A percentile compares a stretch with the other conserved stretches of the same genome.
These are phyloP conservation scores for Aspergillus conjunctus DNA, from an alignment of 495 filamentous ascomycete species.

Conservation along the genomic window DNA sequence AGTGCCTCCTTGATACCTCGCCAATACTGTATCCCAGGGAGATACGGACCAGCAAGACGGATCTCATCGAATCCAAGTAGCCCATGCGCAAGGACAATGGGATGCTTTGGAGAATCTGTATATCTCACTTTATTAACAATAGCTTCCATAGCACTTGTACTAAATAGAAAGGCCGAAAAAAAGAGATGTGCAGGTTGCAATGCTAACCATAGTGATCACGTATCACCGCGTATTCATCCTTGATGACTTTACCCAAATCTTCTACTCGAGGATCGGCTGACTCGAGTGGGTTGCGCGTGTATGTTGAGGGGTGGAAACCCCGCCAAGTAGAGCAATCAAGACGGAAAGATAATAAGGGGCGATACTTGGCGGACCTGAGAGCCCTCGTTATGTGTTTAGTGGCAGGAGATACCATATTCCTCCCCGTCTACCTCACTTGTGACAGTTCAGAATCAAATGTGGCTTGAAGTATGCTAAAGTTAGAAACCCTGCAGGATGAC, in stretches of 20 bases:
- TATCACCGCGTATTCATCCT: constrained; percentile 74
- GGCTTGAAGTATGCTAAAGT: background rate
- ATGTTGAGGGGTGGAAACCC: constrained; percentile 18
- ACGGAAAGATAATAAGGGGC: background rate
- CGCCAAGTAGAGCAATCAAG: constrained; percentile 11
- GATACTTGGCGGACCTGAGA: background rate
- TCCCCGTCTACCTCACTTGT: background rate
- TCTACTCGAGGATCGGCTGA: constrained; percentile 61
- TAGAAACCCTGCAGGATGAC: constrained; percentile 6
- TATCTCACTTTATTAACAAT: background rate
- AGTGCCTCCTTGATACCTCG: constrained; percentile 83
- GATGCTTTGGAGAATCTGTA: constrained; percentile 64
- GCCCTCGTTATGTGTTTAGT: constrained; percentile 7
- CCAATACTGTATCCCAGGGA: constrained; percentile 89
- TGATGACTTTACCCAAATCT: constrained; percentile 67
- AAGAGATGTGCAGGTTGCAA: background rate
- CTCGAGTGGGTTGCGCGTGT: constrained; percentile 14
- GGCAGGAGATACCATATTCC: constrained; percentile 13
- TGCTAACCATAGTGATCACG: constrained; percentile 67
- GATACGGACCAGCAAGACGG: constrained; percentile 64
- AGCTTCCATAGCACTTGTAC: background rate
- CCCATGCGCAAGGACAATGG: constrained; percentile 85
- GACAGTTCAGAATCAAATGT: background rate
- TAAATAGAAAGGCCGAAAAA: background rate
- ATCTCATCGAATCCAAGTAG: constrained; percentile 90